Base-by-base conservation (phyloP, 2,329 filamentous ascomycete genomes). In the Trichoderma atrobrunneum region DNA sequence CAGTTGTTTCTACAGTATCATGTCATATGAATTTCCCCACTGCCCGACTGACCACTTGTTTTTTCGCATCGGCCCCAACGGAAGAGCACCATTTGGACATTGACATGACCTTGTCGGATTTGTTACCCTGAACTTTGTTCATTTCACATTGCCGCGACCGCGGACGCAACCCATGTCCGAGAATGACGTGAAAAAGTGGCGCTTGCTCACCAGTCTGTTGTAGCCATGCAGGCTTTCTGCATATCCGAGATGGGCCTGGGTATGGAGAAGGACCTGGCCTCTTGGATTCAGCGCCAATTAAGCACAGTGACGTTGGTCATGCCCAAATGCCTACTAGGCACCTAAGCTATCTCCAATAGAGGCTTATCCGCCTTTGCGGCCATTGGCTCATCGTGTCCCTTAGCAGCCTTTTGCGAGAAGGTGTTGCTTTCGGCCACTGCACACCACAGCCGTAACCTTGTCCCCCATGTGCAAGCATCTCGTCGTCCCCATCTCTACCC, bases 131-230 rank as follows among this genome's bases (percentile, higher is more conserved):
- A 39, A 57, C 32, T 39, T 32, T 67, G 8, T 67, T 57, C 30
- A 34, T 39, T 32, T 65, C 64, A 21, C 32, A 10, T 57, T 36
- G 26, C 21, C 64, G 48, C 64, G 48, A 51, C 64, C 21, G 64
- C 24, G 64, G 18, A n/a, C 30, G 30, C 51, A 26, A 67, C 51
- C 64, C 64, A 67, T 67, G 64, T 67, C 64, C 16, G 30, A 24
- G 16, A 67, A 70, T 70, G 57, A 48, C 54, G 67, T 62, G 57
- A 43, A 43, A 70, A 54, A 70, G 59, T 70, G 57, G 67, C 59
- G 67, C 67, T 62, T 62, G 43, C 59, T 62, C 59, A 56, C 36
- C 57, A 61, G 67, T 67, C 24, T 71, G 21, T 24, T 56, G 60
- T 57, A 30, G 48, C 54, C 59, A 56, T 71, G 68, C 60, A 64